phyloP scores from a whole-genome alignment of 1,139 yeast genomes.

The Zygosaccharomyces sapae region DNA sequence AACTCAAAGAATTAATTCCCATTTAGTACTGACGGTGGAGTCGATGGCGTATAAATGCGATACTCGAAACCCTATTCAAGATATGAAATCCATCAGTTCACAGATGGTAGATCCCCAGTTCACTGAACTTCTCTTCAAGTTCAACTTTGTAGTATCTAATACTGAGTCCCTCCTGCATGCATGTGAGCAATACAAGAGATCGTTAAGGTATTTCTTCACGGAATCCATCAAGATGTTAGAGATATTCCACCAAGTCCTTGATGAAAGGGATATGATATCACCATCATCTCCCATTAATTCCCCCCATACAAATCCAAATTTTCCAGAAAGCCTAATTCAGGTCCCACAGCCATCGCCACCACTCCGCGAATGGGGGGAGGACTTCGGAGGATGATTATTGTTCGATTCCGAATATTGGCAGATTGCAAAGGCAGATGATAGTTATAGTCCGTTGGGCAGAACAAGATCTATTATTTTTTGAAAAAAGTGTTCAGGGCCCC shows the following conservation, averaged over 20 bases:
- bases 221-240: constrained; percentile 12
- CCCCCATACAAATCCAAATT: background rate
- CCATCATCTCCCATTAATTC: constrained; percentile 5
- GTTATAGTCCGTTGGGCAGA: constrained; percentile 15
- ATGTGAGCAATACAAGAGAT: constrained; percentile 16
- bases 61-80: constrained; percentile 8
- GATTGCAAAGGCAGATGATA: constrained; percentile 14
- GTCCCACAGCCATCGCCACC: constrained; percentile 5
- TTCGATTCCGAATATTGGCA: constrained; percentile 12
- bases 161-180: constrained; percentile 14
- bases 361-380: background rate
- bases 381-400: background rate
- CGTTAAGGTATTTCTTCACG: constrained; percentile 12
- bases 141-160: constrained; percentile 14
- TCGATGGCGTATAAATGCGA: constrained; percentile 2
- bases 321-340: constrained; percentile 2
- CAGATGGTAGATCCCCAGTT: constrained; percentile 18
- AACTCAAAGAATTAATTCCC: too few relatives aligned
- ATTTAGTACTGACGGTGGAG: too few relatives aligned
- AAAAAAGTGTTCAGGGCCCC: constrained; percentile 15
- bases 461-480: constrained; percentile 15
- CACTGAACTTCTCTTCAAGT: constrained; percentile 16
- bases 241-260: constrained; percentile 11
- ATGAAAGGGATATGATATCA: constrained; percentile 10
- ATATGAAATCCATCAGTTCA: constrained; percentile 8